Base-by-base conservation (phyloP, 768 basidiomycete genomes). In the Rhizopogon salebrosus region DNA sequence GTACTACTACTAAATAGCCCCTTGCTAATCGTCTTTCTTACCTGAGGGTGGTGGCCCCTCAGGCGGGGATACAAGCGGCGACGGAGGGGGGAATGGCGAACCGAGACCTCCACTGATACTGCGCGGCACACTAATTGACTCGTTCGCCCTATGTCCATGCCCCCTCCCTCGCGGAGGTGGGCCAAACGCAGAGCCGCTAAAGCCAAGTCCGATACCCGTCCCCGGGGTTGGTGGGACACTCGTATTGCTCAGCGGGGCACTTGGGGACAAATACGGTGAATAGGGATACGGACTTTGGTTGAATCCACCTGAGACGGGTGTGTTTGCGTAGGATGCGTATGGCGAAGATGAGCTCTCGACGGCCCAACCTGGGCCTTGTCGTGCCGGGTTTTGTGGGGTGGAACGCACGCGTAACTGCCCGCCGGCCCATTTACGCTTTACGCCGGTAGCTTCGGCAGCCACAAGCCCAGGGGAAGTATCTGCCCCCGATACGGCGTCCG, bases 361-460 rank as follows among this genome's bases (percentile, higher is more conserved):
- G 37, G 76, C 75, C 83, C 84, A 86, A 3, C 80, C 79, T 26
- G 58, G 69, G 11, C 84, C 84, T 54, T 84, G 83, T 10, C 79
- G 75, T 0, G 72, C 72, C 5, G 51, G 24, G 6, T 29, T 23
- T 22, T 23, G 54, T 13, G 53, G 56, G 45, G 61, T 68, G 10
- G 76, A 64, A 3, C 89, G 79, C 4, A 87, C 61, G 29, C 85
- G 81, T 1, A 92, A 72, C 49, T 83, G 76, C 3, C 75, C 71
- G 9, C 89, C 86, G 3, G 75, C 77, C 83, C 88, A 90, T 63
- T 87, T 88, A 38, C 75, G 74, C 51, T 85, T 76, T 42, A 79
- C 78, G n/a, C 80, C 75, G 1, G 79, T 75, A 3, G 85, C 72
- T 60, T 87, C 82, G 0, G 87, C 84, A 2, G 84, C 81, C 40